These are phyloP conservation scores for Mucor velutinosus DNA, from an alignment of 371 early-diverging fungal genomes.

Conservation along the genomic window DNA sequence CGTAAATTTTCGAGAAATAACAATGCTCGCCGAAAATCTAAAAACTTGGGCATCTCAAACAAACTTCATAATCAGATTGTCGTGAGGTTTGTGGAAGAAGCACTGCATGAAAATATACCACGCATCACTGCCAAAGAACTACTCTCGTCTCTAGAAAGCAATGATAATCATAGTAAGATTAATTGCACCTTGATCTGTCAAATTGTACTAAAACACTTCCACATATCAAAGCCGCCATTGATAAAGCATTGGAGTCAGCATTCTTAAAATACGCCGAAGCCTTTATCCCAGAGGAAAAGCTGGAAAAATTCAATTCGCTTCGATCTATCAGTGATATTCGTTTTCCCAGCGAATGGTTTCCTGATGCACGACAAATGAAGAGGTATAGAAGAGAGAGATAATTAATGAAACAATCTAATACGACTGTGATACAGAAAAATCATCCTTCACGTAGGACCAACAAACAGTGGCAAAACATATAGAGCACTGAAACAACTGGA, in stretches of 20 bases:
- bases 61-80: conserved; percentile 23
- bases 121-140: conserved; percentile 13
- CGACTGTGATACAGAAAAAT: conserved; percentile 58
- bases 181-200: background rate
- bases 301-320: conserved; percentile 49
- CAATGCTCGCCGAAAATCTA: conserved; percentile 21
- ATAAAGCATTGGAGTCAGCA: conserved; percentile 31
- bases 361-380: conserved; percentile 71
- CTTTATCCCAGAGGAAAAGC: conserved; percentile 30
- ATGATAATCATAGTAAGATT: conserved; percentile 15
- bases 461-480: conserved; percentile 97
- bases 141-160: background rate
- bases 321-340: conserved; percentile 73
- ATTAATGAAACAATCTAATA: background rate
- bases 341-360: conserved; percentile 82
- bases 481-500: conserved; percentile 78
- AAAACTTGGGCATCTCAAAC: conserved; percentile 28
- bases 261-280: conserved; percentile 45
- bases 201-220: background rate
- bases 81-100: conserved; percentile 21
- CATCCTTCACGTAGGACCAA: conserved; percentile 94
- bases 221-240: conserved; percentile 20
- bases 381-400: conserved; percentile 37
- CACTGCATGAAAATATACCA: conserved; percentile 16
- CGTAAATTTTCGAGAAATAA: conserved; percentile 14